These are phyloP conservation scores for Yarrowia sp. DNA, from an alignment of 805 yeast species.

Conservation along the genomic window DNA sequence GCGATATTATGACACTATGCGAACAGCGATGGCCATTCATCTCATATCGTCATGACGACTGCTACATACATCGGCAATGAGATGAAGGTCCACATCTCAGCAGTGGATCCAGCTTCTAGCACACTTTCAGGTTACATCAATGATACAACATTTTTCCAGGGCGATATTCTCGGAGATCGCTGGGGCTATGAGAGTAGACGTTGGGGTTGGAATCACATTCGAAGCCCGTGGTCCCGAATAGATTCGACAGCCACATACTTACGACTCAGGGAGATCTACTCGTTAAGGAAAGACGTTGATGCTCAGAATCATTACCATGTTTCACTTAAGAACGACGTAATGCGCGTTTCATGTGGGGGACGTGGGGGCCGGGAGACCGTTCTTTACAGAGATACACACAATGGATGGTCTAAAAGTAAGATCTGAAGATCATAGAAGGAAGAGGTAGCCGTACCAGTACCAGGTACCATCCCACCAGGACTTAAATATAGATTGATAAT, in stretches of 20 bases:
- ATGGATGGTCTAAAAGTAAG: neutral
- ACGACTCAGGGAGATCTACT: neutral
- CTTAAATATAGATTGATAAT: neutral
- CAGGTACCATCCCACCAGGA: no score
- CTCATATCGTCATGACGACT: neutral
- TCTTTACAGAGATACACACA: neutral
- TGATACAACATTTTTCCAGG: conserved; percentile 8
- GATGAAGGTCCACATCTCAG: neutral
- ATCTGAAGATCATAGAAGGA: neutral
- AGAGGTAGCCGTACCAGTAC: neutral
- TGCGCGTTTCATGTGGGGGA: conserved; percentile 7
- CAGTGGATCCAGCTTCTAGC: conserved; percentile 1
- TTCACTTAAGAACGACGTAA: neutral
- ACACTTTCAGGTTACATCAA: neutral
- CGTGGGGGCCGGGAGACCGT: neutral
- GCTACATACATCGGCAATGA: neutral
- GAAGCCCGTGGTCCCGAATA: neutral
- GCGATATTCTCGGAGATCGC: conserved; percentile 7
- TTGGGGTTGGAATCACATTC: neutral
- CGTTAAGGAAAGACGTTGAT: neutral
- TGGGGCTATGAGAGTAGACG: neutral
- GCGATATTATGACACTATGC: neutral
- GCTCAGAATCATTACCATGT: neutral
- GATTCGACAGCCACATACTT: neutral
- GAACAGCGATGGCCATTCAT: neutral